These are phyloP conservation scores for Hypoxylon trugodes DNA, from an alignment of 495 filamentous ascomycete genomes.

Conservation along the genomic window DNA sequence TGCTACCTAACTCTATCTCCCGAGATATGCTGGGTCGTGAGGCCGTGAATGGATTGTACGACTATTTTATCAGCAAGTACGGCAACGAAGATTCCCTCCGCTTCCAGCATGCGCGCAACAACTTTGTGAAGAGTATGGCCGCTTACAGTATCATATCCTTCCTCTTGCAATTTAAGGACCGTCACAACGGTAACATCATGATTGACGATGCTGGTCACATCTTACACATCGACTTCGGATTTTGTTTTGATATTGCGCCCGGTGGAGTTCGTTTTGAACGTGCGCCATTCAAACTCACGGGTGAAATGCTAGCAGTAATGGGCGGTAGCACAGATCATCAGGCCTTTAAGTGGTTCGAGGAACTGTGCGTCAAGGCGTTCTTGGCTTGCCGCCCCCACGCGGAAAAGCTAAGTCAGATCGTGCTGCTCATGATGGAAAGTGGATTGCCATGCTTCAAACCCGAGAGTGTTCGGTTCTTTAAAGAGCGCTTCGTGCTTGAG, in stretches of 20 bases:
- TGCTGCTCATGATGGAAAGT: constrained; percentile 94
- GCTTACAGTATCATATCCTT: constrained; percentile 99
- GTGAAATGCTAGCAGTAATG: constrained; percentile 99
- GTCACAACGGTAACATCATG: constrained; percentile 99
- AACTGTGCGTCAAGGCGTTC: constrained; percentile 94
- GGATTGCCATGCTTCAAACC: constrained; percentile 98
- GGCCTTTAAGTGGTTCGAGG: constrained; percentile 94
- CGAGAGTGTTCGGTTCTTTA: constrained; percentile 90
- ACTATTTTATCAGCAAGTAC: constrained; percentile 97
- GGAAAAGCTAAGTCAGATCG: constrained; percentile 86
- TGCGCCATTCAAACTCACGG: constrained; percentile 96
- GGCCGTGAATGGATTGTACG: constrained; percentile 96
- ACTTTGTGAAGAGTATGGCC: constrained; percentile 99
- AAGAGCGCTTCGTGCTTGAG: constrained; percentile 91
- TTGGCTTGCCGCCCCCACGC: constrained; percentile 87
- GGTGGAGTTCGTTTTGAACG: constrained; percentile 97
- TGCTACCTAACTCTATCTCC: constrained; percentile 95
- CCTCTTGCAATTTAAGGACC: constrained; percentile 97
- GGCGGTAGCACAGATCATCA: constrained; percentile 85
- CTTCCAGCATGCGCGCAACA: constrained; percentile 94
- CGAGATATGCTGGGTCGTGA: constrained; percentile 98
- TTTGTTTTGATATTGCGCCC: constrained; percentile 98
- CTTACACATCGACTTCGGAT: constrained; percentile 98
- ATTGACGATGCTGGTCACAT: constrained; percentile 96
- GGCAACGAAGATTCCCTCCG: constrained; percentile 91